Evolutionary conservation across 2,329 filamentous ascomycete genomes (phyloP), one percentile per base, ranked within the genome.

Genomic region (Dactylonectria estremocensis): DNA sequence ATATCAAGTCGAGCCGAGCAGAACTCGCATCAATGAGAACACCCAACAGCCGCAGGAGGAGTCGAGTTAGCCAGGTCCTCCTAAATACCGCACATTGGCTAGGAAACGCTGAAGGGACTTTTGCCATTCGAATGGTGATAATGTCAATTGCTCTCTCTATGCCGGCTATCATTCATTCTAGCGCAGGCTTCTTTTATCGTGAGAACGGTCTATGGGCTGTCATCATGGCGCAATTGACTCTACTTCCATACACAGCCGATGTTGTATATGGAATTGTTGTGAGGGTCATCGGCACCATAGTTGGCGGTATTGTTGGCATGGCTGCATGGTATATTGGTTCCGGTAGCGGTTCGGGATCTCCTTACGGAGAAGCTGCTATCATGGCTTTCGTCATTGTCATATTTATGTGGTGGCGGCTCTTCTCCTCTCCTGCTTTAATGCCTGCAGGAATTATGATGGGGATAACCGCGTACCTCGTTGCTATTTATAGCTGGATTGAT

Each of bases 381-480:
- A 67, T 72, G 65, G 68, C 68, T 7, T 58, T 72, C 2, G 60
- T 62, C 5, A 66, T 72, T 13, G 20, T 72, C 0, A 20, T 63
- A 3, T 69, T 72, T 55, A 72, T 72, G 71, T 72, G 70, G 63
- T 72, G 71, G 71, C 59, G 70, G 11, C 49, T 72, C 5, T 72
- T 72, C 24, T 52, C 68, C n/a, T 60, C 70, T 2, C 70, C 71
- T 2, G 65, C 72, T 1, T 64, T 71, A 14, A 65, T 72, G 63
- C 46, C 63, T 14, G 70, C 68, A 1, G 55, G 68, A 7, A 69
- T 72, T 13, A 71, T 72, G 71, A 69, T 72, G 31, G 70, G 65
- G 9, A 66, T 59, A 2, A 72, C 71, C 2, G 72, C 70, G 55
- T 72, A 64, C 22, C 68, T 72, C 59, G 71, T 72, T 1, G 54